These are phyloP conservation scores for Nannizziopsis barbatae DNA, from an alignment of 2,329 filamentous ascomycete genomes.

Conservation along the genomic window DNA sequence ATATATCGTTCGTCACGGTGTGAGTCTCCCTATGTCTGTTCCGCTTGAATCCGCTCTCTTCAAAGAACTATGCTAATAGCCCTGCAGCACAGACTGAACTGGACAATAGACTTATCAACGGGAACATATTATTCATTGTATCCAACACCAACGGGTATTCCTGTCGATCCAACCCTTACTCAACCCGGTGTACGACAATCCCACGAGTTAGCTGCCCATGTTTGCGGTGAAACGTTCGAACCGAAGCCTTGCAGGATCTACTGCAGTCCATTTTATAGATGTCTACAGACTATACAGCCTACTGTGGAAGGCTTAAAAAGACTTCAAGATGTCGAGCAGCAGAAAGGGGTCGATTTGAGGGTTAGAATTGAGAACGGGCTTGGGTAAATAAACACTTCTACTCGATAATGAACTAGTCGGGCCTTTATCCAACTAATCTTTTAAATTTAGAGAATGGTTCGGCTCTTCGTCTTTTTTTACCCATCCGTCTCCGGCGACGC, in stretches of 20 bases:
- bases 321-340: constrained; percentile 24
- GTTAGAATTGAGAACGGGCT: constrained; percentile 44
- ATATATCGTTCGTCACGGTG: constrained; percentile 63
- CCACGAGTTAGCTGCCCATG: constrained; percentile 53
- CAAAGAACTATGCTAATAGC: constrained; percentile 9
- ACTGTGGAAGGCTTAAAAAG: constrained; percentile 35
- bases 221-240: constrained; percentile 22
- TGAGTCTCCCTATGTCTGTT: constrained; percentile 42
- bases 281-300: constrained; percentile 73
- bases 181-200: constrained; percentile 78
- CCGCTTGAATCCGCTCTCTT: constrained; percentile 5
- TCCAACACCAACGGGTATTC: constrained; percentile 73
- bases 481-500: constrained; percentile 65
- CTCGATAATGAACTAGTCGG: too few species aligned
- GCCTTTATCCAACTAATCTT: neutral
- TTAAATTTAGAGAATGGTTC: constrained; percentile 63
- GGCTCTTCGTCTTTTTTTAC: constrained; percentile 67
- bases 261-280: constrained; percentile 76
- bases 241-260: constrained; percentile 51
- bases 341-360: constrained; percentile 25
- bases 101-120: constrained; percentile 70
- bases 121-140: constrained; percentile 65
- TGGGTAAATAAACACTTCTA: constrained; percentile 28
- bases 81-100: constrained; percentile 76
- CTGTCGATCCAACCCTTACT: constrained; percentile 77